A percentile compares a stretch with the other conserved stretches of the same genome.
phyloP scores from a whole-genome alignment of 306 rosid species.

The Rubus parviflorus region DNA sequence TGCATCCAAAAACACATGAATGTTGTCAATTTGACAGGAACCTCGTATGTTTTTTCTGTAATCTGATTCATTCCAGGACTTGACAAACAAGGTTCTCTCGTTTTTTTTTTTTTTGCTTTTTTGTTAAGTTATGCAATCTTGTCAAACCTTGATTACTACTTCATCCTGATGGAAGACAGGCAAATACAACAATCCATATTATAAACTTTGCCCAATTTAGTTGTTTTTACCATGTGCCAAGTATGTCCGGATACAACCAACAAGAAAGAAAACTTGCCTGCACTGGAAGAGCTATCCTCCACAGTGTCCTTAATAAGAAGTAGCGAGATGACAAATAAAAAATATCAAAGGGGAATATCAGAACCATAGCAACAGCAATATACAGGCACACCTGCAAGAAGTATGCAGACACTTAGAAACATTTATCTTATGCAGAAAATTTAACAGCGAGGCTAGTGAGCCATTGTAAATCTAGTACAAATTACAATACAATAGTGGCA shows the following conservation, averaged over 20 bases:
- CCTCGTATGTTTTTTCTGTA: too few relatives aligned
- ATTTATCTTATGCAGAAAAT: neutral
- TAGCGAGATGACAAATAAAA: conserved; percentile 80
- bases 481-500: neutral
- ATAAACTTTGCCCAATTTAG: neutral
- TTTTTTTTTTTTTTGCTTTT: neutral
- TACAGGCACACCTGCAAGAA: conserved; percentile 80
- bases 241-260: neutral
- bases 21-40: neutral
- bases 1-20: neutral
- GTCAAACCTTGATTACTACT: neutral
- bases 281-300: conserved; percentile 77
- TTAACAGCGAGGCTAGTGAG: conserved; percentile 15
- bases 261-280: conserved; percentile 59
- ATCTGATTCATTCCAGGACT: neutral
- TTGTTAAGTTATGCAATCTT: neutral
- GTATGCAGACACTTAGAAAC: neutral
- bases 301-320: conserved; percentile 76
- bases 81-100: neutral
- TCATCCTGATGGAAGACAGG: neutral
- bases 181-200: neutral
- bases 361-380: conserved; percentile 56
- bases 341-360: conserved; percentile 85
- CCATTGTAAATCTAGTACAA: neutral
- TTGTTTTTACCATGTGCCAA: neutral